Evolutionary conservation across 1,284 basidiomycete genomes (phyloP).

Genomic region (Coriolopsis trogii): DNA sequence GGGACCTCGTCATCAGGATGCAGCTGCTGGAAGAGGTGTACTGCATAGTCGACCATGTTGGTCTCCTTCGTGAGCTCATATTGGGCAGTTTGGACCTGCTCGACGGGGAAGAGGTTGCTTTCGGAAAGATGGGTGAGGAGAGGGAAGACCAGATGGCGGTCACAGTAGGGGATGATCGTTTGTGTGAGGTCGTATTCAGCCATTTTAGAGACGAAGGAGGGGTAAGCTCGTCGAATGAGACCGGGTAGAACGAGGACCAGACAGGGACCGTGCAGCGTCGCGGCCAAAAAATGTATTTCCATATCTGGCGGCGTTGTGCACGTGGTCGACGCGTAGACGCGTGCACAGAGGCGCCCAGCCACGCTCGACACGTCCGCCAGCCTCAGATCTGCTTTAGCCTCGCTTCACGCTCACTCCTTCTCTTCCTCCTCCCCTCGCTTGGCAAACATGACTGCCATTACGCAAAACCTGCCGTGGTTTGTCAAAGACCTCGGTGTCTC

Average conservation of each 20-base stretch:
- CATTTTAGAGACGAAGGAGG: slow-evolving; percentile 46
- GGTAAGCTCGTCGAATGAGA: no score
- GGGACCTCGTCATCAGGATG: slow-evolving; percentile 72
- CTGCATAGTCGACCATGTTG: slow-evolving; percentile 94
- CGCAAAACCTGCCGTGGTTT: slow-evolving; percentile 79
- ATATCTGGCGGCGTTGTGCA: slow-evolving; percentile 13
- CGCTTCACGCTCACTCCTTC: background rate
- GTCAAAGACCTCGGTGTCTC: slow-evolving; percentile 80
- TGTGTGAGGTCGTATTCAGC: slow-evolving; percentile 89
- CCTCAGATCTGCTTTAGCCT: background rate
- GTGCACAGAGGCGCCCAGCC: slow-evolving; percentile 4
- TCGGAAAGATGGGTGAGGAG: slow-evolving; percentile 87
- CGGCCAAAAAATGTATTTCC: slow-evolving; percentile 21
- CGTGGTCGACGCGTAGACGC: slow-evolving; percentile 14
- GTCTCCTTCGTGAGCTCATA: slow-evolving; percentile 98
- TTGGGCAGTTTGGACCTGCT: slow-evolving; percentile 83
- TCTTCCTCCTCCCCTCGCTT: slow-evolving; percentile 23
- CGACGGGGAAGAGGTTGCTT: slow-evolving; percentile 70
- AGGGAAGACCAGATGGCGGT: slow-evolving; percentile 93
- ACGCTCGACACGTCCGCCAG: slow-evolving; percentile 7
- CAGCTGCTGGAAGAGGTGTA: slow-evolving; percentile 78
- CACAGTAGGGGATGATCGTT: slow-evolving; percentile 91
- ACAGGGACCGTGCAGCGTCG: no score
- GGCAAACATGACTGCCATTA: slow-evolving; percentile 64
- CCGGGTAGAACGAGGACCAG: no score